phyloP scores from a whole-genome alignment of 345 rosid genomes.

The Lenwebbia sp. region DNA sequence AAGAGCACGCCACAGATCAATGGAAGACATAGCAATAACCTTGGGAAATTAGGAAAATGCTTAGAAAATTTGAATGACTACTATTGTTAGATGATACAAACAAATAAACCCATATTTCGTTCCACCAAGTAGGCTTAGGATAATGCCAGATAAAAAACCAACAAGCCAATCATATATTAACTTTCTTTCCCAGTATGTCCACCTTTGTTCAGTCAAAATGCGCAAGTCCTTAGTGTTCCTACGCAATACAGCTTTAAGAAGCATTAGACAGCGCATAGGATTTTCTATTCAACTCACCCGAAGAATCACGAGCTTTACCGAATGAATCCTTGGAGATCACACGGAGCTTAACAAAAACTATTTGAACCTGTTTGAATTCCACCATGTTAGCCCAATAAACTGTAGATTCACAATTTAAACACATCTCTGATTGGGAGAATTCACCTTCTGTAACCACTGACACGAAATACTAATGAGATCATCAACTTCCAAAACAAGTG shows the following conservation, averaged over 20 bases:
- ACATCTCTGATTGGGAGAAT: slow-evolving; percentile 2
- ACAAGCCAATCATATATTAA: neutral
- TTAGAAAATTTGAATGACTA: neutral
- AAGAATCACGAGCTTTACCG: slow-evolving; percentile 19
- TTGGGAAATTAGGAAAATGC: neutral
- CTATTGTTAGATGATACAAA: neutral
- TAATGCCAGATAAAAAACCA: neutral
- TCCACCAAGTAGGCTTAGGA: neutral
- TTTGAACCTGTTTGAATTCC: slow-evolving; percentile 38
- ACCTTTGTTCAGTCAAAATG: neutral
- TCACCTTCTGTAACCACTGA: slow-evolving; percentile 60
- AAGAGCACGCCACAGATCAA: neutral
- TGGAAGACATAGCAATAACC: slow-evolving; percentile 4
- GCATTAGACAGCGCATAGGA: neutral
- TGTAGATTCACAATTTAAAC: neutral
- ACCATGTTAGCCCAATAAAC: neutral
- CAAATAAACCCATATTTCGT: neutral
- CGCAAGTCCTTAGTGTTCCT: neutral
- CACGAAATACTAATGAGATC: slow-evolving; percentile 56
- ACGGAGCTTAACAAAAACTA: slow-evolving; percentile 40
- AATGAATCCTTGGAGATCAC: slow-evolving; percentile 28
- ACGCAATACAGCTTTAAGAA: neutral
- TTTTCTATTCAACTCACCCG: slow-evolving; percentile 26
- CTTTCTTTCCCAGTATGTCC: neutral
- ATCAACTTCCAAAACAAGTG: slow-evolving; percentile 50